Percentiles rank a stretch among this genome's conserved stretches.
These are phyloP conservation scores for Antarctomyces pellizariae DNA, from an alignment of 495 filamentous ascomycete species.

Conservation along the genomic window DNA sequence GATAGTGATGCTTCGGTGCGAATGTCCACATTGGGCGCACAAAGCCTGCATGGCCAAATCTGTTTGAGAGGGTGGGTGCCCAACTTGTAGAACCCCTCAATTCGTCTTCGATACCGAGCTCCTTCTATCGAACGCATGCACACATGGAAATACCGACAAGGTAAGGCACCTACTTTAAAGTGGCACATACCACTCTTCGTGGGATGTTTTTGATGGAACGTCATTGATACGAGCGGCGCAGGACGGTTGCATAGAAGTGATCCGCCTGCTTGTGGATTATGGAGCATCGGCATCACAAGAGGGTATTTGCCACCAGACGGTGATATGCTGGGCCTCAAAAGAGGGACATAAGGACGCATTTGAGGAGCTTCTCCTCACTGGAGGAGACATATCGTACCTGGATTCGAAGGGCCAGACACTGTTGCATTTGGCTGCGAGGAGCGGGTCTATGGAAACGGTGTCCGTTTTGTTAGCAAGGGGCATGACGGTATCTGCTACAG, in stretches of 20 bases:
- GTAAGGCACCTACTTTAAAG: conserved; percentile 2
- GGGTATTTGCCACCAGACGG: conserved; percentile 3
- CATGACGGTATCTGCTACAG: conserved; percentile 2
- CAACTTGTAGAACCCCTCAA: conserved; percentile 1
- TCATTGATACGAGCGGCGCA: conserved; percentile 2
- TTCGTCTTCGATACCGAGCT: conserved; percentile 1
- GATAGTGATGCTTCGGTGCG: conserved; percentile 4
- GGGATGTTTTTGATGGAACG: conserved; percentile 1
- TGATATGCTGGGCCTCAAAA: conserved; percentile 2
- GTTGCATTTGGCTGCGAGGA: conserved; percentile 2
- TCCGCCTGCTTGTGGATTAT: conserved; percentile 2
- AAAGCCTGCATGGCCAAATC: conserved; percentile 3
- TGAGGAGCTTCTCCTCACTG: background rate
- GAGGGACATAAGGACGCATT: conserved; percentile 1
- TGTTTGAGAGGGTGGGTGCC: conserved; percentile 3
- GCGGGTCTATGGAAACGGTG: conserved; percentile 2
- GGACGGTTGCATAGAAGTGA: conserved; percentile 1
- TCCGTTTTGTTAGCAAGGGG: conserved; percentile 1
- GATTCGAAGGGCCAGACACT: conserved; percentile 2
- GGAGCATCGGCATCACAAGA: conserved; percentile 1
- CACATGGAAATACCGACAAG: conserved; percentile 1
- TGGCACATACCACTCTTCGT: conserved; percentile 2
- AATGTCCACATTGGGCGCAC: conserved; percentile 2
- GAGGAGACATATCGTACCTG: conserved; percentile 1
- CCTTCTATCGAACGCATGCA: conserved; percentile 1